Conservation (phyloP, 2,329 filamentous ascomycete genomes). For the Dactylellina leptospora region DNA sequence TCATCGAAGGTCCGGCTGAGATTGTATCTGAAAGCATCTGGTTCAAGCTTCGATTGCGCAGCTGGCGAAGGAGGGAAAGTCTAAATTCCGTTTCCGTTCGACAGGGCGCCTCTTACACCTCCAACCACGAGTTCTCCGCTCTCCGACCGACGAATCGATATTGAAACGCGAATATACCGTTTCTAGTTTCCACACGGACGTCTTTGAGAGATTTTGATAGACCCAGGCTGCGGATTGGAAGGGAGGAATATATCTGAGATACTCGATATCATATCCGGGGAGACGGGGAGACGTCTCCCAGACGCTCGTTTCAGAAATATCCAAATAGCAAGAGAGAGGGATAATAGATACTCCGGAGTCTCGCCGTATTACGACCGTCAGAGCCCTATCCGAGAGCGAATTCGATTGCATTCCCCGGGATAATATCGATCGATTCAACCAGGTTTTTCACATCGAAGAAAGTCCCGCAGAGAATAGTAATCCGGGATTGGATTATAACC, state of each 20-base stretch:
- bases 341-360: constrained; percentile 41
- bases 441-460: constrained; percentile 11
- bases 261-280: not conserved
- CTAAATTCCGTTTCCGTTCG: constrained; percentile 38
- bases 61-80: not conserved
- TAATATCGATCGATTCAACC: constrained; percentile 2
- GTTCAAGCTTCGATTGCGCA: constrained; percentile 12
- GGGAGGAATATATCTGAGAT: not conserved
- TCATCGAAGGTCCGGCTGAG: not conserved
- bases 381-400: too few species aligned
- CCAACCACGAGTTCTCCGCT: constrained; percentile 17
- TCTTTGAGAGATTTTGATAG: not conserved
- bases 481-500: constrained; percentile 8
- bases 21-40: not conserved
- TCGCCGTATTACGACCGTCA: constrained; percentile 25
- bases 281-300: not conserved
- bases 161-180: constrained; percentile 11
- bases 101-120: not conserved
- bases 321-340: not conserved
- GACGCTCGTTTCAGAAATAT: constrained; percentile 28
- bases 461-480: constrained; percentile 40
- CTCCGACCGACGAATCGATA: constrained; percentile 36
- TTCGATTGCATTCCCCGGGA: constrained; percentile 12
- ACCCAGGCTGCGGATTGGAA: not conserved
- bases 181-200: constrained; percentile 4